These are phyloP conservation scores for Angophora floribunda DNA, from an alignment of 345 rosid genomes.

Conservation along the genomic window DNA sequence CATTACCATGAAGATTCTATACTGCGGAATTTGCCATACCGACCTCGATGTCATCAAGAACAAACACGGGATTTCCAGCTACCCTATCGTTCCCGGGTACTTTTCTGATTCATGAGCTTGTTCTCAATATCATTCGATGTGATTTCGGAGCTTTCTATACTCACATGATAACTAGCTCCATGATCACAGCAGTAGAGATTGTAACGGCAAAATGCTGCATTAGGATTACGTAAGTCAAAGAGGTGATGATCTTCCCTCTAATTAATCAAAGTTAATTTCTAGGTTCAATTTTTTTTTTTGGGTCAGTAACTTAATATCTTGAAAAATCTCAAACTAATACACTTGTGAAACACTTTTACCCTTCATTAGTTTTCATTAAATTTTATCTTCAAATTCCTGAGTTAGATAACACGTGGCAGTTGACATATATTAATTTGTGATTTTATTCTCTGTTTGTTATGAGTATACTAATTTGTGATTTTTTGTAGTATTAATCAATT, in stretches of 20 bases:
- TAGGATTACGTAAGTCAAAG: not conserved
- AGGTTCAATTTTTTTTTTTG: not conserved
- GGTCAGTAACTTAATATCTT: rapidly evolving
- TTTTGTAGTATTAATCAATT: too few species aligned
- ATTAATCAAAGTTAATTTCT: not conserved
- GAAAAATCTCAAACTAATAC: too few species aligned
- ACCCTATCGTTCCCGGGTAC: slow-evolving; percentile 5
- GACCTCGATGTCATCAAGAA: not conserved
- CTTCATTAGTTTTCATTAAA: rapidly evolving
- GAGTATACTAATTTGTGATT: too few species aligned
- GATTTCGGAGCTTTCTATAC: not conserved
- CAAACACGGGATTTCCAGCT: not conserved
- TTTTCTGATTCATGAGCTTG: not conserved
- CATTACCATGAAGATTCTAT: not conserved
- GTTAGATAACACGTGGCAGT: rapidly evolving
- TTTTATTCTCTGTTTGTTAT: rapidly evolving
- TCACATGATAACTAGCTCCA: not conserved
- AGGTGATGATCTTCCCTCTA: not conserved
- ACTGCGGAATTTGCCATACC: not conserved
- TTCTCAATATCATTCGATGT: not conserved
- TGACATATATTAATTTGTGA: rapidly evolving
- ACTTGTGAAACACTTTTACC: rapidly evolving
- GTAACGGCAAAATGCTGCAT: not conserved
- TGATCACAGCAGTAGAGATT: not conserved
- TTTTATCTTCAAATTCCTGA: rapidly evolving